phyloP scores from a whole-genome alignment of 2,329 filamentous ascomycete genomes.

The Purpureocillium lavendulum region DNA sequence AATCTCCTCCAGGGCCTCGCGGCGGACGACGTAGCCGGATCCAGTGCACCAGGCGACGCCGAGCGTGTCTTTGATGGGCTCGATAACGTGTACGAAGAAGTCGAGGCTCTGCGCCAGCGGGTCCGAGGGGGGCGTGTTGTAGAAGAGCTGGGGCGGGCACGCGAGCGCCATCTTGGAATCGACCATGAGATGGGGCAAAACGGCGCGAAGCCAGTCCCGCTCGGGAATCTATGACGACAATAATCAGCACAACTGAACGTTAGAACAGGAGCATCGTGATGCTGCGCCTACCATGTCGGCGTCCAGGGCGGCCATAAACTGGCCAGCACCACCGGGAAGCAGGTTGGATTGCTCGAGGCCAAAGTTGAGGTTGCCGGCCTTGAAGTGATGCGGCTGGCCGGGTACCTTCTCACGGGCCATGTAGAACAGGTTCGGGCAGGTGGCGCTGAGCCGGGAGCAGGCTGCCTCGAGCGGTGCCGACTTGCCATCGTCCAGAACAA shows the following conservation, averaged over 20 bases:
- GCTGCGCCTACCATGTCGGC: conserved; percentile 48
- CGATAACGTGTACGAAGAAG: conserved; percentile 47
- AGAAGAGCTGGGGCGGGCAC: conserved; percentile 55
- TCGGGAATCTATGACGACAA: conserved; percentile 44
- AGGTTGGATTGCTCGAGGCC: conserved; percentile 40
- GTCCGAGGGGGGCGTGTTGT: conserved; percentile 51
- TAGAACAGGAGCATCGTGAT: background rate
- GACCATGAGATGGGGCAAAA: conserved; percentile 50
- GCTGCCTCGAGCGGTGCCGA: conserved; percentile 32
- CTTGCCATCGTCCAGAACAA: conserved; percentile 47
- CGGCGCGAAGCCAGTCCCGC: conserved; percentile 47
- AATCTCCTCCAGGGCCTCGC: conserved; percentile 51
- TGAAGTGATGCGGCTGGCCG: conserved; percentile 47
- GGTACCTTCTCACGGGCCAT: conserved; percentile 40
- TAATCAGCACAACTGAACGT: background rate
- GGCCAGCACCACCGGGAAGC: conserved; percentile 45
- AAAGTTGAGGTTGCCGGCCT: conserved; percentile 57
- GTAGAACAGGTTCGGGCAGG: conserved; percentile 43
- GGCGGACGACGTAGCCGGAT: conserved; percentile 51
- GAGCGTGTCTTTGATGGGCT: conserved; percentile 40
- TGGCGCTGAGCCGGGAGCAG: conserved; percentile 25
- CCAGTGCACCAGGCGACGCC: conserved; percentile 57
- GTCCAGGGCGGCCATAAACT: conserved; percentile 55
- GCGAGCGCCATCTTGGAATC: conserved; percentile 49
- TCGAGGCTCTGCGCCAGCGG: conserved; percentile 50